Base-by-base conservation (phyloP, 371 early-diverging fungal species). In the Synchytrium microbalum region DNA sequence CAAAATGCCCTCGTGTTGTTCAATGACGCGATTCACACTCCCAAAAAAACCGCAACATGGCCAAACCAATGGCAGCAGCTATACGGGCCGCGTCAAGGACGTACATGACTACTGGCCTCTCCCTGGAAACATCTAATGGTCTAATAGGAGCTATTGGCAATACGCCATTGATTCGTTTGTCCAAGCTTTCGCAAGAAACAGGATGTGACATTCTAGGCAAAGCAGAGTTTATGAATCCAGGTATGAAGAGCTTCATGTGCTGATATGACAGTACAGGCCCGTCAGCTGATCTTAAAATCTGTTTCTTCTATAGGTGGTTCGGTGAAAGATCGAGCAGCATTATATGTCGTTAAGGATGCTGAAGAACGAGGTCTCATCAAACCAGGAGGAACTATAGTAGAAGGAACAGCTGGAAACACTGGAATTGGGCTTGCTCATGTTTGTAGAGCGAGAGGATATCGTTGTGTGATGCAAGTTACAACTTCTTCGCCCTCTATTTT, bases 221-320 rank as follows among this genome's bases (percentile, higher is more conserved):
- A 76, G 95, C 94, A 56, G 96, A 96, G 79, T 96, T 90, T 74
- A 93, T 96, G 95, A 96, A 96, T 73, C 94, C 96, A n/a, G 96
- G 51, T n/a, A n/a, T n/a, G n/a, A n/a, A n/a, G n/a, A n/a, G n/a
- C n/a, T n/a, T n/a, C n/a, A n/a, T n/a, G n/a, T n/a, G n/a, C n/a
- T n/a, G n/a, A n/a, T n/a, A n/a, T n/a, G n/a, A n/a, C n/a, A n/a
- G n/a, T n/a, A n/a, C n/a, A n/a, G n/a, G n/a, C n/a, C n/a, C n/a
- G n/a, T n/a, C n/a, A n/a, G n/a, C n/a, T n/a, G n/a, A n/a, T n/a
- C n/a, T n/a, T n/a, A n/a, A n/a, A n/a, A n/a, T n/a, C n/a, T n/a
- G 96, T n/a, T n/a, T n/a, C n/a, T n/a, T n/a, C n/a, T n/a, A n/a
- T n/a, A n/a, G n/a, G n/a, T 59, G 96, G 96, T 24, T 89, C 90